Evolutionary conservation across 2,329 filamentous ascomycete genomes (phyloP), one percentile per base, ranked within the genome.

Genomic region (Ophiosphaerella herpotricha): DNA sequence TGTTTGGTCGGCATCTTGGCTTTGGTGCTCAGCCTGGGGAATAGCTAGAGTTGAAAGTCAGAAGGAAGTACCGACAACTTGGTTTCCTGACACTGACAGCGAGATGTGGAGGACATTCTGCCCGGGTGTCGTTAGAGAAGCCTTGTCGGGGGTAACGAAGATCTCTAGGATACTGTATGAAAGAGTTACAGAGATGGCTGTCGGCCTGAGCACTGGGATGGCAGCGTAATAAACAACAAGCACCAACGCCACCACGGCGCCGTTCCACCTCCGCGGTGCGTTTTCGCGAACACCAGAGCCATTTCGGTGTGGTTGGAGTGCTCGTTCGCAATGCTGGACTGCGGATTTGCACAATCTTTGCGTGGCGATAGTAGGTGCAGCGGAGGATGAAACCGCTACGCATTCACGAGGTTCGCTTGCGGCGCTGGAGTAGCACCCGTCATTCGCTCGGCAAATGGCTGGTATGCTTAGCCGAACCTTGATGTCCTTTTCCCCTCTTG

Each of bases 141-240:
- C 54, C 39, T 37, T 59, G 50, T 48, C 54, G 49, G 34, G 49
- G 45, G 50, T 24, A 46, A 34, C 46, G 56, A 48, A 44, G 52
- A 57, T 63, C 54, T 48, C 52, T 52, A 43, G 58, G 52, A 56
- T 58, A 49, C 61, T 57, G 58, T 58, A 57, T 48, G 49, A 52
- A 51, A 50, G 59, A 36, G 55, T 60, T 64, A 62, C 51, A 56
- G 55, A 54, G 55, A 60, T 47, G 48, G 53, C 54, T 51, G 54
- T 57, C 43, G 49, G 54, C 50, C 50, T 56, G 48, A 55, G 58
- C 52, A 59, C 53, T 52, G 67, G 67, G 66, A 59, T 39, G 9
- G 35, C 54, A 51, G 50, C 46, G 57, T 71, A 70, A 67, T 72
- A 71, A 72, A 70, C 67, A 57, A 52, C 42, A 50, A 47, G 56